Conservation (phyloP, 768 basidiomycete genomes). For the Podaxis pistillaris region DNA sequence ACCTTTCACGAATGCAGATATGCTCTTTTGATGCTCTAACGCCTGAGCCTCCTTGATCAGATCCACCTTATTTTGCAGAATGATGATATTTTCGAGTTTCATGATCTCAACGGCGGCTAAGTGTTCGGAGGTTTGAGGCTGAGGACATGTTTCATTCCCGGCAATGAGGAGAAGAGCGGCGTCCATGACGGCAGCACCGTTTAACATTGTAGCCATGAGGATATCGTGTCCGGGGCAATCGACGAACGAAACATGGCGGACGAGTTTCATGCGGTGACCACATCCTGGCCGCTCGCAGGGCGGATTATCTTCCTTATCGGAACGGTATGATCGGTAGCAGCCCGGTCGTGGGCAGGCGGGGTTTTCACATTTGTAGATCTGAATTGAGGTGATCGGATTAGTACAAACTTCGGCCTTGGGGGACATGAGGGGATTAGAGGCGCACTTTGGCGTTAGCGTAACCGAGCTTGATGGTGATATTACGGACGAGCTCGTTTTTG, state of each 20-base stretch:
- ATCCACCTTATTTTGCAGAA: slow-evolving; percentile 98
- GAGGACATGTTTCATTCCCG: slow-evolving; percentile 98
- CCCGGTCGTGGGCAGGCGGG: slow-evolving; percentile 90
- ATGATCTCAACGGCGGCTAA: slow-evolving; percentile 99
- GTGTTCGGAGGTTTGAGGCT: slow-evolving; percentile 98
- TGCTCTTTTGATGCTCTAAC: slow-evolving; percentile 94
- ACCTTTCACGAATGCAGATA: slow-evolving; percentile 95
- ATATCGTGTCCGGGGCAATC: slow-evolving; percentile 98
- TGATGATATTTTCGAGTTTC: slow-evolving; percentile 97
- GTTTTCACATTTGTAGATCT: slow-evolving; percentile 99
- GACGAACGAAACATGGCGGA: slow-evolving; percentile 98
- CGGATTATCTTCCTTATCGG: slow-evolving; percentile 91
- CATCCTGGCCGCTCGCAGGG: slow-evolving; percentile 94
- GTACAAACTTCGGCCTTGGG: slow-evolving; percentile 1
- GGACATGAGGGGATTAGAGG: slow-evolving; percentile 11
- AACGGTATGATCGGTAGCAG: slow-evolving; percentile 91
- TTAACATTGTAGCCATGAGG: slow-evolving; percentile 99
- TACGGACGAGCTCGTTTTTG: slow-evolving; percentile 98
- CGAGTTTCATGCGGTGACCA: slow-evolving; percentile 82
- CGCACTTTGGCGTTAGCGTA: slow-evolving; percentile 98
- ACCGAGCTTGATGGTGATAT: slow-evolving; percentile 99
- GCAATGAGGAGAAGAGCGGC: slow-evolving; percentile 94
- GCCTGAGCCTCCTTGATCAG: slow-evolving; percentile 94
- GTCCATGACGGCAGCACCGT: slow-evolving; percentile 99
- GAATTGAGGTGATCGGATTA: slow-evolving; percentile 18